Conservation (phyloP, 148 eudicot species). For the Amaranthus hypochondriacus region DNA sequence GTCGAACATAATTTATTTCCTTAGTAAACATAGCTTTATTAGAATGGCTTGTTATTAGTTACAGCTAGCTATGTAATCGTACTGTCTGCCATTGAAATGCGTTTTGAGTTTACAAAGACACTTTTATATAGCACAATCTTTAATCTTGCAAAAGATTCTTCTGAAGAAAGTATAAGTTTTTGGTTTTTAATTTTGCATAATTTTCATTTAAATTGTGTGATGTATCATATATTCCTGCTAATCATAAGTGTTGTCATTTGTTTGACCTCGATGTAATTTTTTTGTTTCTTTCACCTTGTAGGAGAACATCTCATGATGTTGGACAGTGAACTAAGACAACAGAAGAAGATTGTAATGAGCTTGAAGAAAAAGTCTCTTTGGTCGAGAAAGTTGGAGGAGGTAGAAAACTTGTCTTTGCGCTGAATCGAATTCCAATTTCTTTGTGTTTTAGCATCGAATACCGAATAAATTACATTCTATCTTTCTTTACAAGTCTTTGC, state of each 20-base stretch:
- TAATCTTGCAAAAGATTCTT: not conserved
- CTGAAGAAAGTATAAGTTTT: not conserved
- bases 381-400: constrained; percentile 89
- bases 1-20: not conserved
- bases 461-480: not conserved
- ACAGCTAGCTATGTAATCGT: too few relatives aligned
- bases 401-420: constrained; percentile 23
- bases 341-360: constrained; percentile 68
- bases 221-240: not conserved
- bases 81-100: too few relatives aligned
- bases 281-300: constrained; percentile 25
- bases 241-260: not conserved
- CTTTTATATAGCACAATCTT: not conserved
- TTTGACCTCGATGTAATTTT: constrained; percentile 4
- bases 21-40: too few relatives aligned
- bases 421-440: not conserved
- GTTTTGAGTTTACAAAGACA: too few relatives aligned
- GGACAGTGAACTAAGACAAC: constrained; percentile 80
- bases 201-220: not conserved
- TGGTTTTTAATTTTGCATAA: not conserved
- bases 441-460: constrained; percentile 10
- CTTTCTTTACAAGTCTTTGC: not conserved
- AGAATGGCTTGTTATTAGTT: too few relatives aligned
- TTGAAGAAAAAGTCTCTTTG: constrained; percentile 93
- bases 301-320: constrained; percentile 76